Conservation (phyloP, 2,329 filamentous ascomycete species). For the Ophiostoma piceae region DNA sequence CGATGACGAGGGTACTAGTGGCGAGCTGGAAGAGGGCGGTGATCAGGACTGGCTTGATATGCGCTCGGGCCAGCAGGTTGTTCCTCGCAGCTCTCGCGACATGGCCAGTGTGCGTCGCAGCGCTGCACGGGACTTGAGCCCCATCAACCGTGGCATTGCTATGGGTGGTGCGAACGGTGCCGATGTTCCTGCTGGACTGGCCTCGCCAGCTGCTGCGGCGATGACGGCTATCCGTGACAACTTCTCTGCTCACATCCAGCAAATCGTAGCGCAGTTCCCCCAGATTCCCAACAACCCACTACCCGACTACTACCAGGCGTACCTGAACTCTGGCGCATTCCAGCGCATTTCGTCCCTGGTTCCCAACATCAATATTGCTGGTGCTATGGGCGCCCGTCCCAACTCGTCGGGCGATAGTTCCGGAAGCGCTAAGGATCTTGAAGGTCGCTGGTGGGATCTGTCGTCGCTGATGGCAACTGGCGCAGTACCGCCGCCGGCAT, state of each 20-base stretch:
- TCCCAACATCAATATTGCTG: conserved; percentile 59
- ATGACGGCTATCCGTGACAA: conserved; percentile 65
- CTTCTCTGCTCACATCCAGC: conserved; percentile 49
- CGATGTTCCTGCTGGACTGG: conserved; percentile 38
- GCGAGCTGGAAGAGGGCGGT: conserved; percentile 31
- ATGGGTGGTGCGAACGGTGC: conserved; percentile 23
- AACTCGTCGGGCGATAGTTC: conserved; percentile 39
- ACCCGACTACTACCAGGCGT: conserved; percentile 63
- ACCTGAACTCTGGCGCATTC: conserved; percentile 56
- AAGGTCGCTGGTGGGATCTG: conserved; percentile 62
- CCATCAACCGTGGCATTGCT: conserved; percentile 19
- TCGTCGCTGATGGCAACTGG: conserved; percentile 46
- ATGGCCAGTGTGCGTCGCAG: conserved; percentile 24
- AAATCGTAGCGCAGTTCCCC: conserved; percentile 50
- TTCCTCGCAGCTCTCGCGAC: conserved; percentile 17
- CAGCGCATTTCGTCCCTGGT: conserved; percentile 68
- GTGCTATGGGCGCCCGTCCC: conserved; percentile 37
- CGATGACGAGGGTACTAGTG: conserved; percentile 21
- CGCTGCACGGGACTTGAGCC: conserved; percentile 26
- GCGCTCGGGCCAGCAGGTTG: conserved; percentile 30
- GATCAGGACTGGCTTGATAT: conserved; percentile 39
- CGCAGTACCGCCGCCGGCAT: conserved; percentile 60
- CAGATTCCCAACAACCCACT: conserved; percentile 39
- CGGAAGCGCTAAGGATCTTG: conserved; percentile 39
- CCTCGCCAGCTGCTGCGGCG: conserved; percentile 56